A percentile compares a stretch with the other conserved stretches of the same genome.
phyloP scores from a whole-genome alignment of 192 early-diverging fungal genomes.

The Backusella parvicylindrica region DNA sequence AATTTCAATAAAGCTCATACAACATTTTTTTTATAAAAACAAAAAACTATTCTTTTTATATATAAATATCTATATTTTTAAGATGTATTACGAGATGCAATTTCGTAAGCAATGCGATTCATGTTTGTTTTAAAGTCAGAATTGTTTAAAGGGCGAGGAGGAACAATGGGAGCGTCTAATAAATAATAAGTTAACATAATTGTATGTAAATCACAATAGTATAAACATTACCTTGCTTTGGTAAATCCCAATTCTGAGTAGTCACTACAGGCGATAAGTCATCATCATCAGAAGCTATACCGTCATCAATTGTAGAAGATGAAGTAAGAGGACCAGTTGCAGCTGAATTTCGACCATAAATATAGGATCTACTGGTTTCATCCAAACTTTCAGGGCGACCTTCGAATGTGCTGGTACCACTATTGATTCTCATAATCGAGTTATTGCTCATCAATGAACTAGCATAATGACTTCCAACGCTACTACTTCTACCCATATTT shows the following conservation, averaged over 20 bases:
- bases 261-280: background rate
- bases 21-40: background rate
- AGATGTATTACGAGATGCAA: background rate
- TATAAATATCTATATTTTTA: background rate
- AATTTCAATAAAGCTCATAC: background rate
- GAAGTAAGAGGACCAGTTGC: background rate
- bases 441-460: conserved; percentile 13
- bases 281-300: background rate
- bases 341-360: background rate
- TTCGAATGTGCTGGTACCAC: background rate
- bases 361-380: background rate
- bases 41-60: background rate
- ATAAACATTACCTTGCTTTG: background rate
- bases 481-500: background rate
- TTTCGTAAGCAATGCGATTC: background rate
- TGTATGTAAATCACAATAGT: background rate
- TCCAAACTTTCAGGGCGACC: conserved; percentile 4
- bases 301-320: conserved; percentile 5
- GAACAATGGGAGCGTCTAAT: background rate
- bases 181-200: background rate
- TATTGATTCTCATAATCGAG: conserved; percentile 11
- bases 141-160: background rate
- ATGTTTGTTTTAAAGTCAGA: background rate
- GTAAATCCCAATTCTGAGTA: background rate
- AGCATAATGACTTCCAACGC: conserved; percentile 9